Base-by-base conservation (phyloP, 768 basidiomycete species). In the Leccinum arenicola region DNA sequence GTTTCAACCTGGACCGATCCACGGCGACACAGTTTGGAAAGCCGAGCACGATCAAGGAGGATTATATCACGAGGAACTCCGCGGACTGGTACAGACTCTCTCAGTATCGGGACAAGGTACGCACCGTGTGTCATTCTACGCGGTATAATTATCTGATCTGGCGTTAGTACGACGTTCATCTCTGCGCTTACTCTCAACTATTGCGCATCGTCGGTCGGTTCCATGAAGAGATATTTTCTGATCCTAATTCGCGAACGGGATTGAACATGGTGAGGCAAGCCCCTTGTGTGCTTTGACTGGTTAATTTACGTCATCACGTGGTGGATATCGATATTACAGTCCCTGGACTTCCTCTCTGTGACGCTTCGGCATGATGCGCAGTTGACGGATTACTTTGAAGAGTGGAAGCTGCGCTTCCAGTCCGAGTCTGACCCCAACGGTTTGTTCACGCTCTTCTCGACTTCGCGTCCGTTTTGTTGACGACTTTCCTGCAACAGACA, bases 1-100 rank as follows among this genome's bases (percentile, higher is more conserved):
- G 91, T 70, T 94, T 88, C 75, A 91, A 92, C 68, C 71, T 95
- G 58, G 94, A 97, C 70, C 84, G 91, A 17, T 94, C 92, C 27
- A 88, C 89, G 3, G 87, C 91, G 2, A 93, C 89, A 3, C 89
- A 94, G 70, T 91, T 93, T 70, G 94, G 93, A 4, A 94, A 94
- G 72, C 91, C 93, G 3, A 87, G 87, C 12, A 93, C 91, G 9
- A 87, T 95, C 68, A 88, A 89, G 65, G 93, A 94, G 66, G 91
- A 95, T 68, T 87, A 82, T 56, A 84, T 89, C 62, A 84, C 90
- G 55, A 82, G 92, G 33, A 82, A 85, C 66, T 84, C 86, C 6
- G 80, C 78, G 35, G 84, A 88, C 45, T 93, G 89, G 89, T 92
- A 91, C 69, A 86, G 81, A 70, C 82, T 78, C 60, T 89, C 86